These are phyloP conservation scores for Phytophthora aleatoria DNA, from an alignment of 352 stramenopile genomes.

Conservation along the genomic window DNA sequence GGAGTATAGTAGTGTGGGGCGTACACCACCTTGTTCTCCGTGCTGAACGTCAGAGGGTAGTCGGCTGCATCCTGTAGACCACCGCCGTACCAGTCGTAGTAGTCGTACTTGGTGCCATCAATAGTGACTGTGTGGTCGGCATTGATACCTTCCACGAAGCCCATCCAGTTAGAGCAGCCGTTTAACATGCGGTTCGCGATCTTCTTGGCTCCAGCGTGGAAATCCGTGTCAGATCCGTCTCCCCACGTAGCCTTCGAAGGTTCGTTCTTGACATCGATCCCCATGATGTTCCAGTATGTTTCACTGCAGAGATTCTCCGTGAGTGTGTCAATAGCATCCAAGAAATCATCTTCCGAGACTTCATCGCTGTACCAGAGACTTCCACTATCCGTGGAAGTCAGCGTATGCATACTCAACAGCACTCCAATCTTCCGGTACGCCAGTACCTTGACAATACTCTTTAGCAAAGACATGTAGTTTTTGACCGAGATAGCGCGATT, in stretches of 20 bases:
- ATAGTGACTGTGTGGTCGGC: slow-evolving; percentile 49
- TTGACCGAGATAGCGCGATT: slow-evolving; percentile 70
- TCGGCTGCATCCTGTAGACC: slow-evolving; percentile 48
- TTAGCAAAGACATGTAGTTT: slow-evolving; percentile 53
- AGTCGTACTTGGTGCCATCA: slow-evolving; percentile 49
- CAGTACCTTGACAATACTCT: slow-evolving; percentile 58
- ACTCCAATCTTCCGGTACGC: slow-evolving; percentile 65
- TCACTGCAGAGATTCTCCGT: slow-evolving; percentile 53
- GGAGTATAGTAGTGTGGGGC: slow-evolving; percentile 80
- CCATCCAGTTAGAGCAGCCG: slow-evolving; percentile 68
- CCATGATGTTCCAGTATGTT: slow-evolving; percentile 66
- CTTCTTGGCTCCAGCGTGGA: slow-evolving; percentile 45
- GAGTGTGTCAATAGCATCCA: slow-evolving; percentile 53
- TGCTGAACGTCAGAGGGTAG: slow-evolving; percentile 50
- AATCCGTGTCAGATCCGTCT: slow-evolving; percentile 46
- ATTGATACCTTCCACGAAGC: slow-evolving; percentile 73
- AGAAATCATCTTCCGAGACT: slow-evolving; percentile 45
- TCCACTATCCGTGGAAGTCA: slow-evolving; percentile 47
- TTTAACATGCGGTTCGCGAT: slow-evolving; percentile 72
- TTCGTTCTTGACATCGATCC: slow-evolving; percentile 71
- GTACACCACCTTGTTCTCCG: slow-evolving; percentile 74
- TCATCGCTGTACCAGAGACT: slow-evolving; percentile 52
- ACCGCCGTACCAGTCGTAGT: slow-evolving; percentile 75
- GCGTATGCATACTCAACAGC: slow-evolving; percentile 66
- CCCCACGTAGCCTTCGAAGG: slow-evolving; percentile 57